A percentile compares a stretch with the other conserved stretches of the same genome.
phyloP scores from a whole-genome alignment of 129 eudicot species.

The Centrapalus pauciflorus region DNA sequence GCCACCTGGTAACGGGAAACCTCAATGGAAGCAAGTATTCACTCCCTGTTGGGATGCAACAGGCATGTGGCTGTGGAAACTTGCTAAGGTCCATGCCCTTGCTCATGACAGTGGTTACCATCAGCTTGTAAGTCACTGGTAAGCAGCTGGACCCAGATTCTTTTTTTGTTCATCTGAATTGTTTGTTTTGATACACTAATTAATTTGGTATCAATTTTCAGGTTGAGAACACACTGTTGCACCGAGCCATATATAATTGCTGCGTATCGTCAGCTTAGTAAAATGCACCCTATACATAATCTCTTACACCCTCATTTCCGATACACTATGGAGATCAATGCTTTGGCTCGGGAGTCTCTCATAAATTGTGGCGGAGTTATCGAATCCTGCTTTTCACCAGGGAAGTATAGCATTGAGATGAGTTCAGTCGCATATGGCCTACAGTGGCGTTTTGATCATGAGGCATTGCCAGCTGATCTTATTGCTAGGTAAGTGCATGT shows the following conservation, averaged over 20 bases:
- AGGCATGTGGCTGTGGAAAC: slow-evolving; percentile 73
- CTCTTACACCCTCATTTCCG: slow-evolving; percentile 69
- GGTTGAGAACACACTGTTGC: slow-evolving; percentile 74
- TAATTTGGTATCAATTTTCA: slow-evolving; percentile 13
- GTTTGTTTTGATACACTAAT: no score
- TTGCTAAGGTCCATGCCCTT: slow-evolving; percentile 72
- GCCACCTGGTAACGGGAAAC: slow-evolving; percentile 52
- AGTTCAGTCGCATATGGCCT: slow-evolving; percentile 53
- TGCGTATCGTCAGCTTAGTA: slow-evolving; percentile 59
- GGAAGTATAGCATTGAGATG: slow-evolving; percentile 57
- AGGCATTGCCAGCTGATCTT: slow-evolving; percentile 66
- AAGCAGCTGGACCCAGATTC: neutral
- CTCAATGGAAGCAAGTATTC: slow-evolving; percentile 53
- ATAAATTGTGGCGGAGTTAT: slow-evolving; percentile 55
- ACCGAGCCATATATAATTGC: slow-evolving; percentile 83
- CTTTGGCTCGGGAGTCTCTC: slow-evolving; percentile 58
- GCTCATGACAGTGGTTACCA: slow-evolving; percentile 89
- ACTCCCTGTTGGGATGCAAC: slow-evolving; percentile 55
- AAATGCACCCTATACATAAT: slow-evolving; percentile 66
- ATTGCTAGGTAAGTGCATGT: slow-evolving; percentile 50
- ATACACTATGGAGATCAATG: slow-evolving; percentile 83
- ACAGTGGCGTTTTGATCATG: slow-evolving; percentile 60
- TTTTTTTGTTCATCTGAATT: neutral
- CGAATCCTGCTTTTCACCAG: slow-evolving; percentile 51
- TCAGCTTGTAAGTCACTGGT: slow-evolving; percentile 68